Evolutionary conservation across 2,329 filamentous ascomycete genomes (phyloP).

Genomic region (Dactylonectria macrodidyma): DNA sequence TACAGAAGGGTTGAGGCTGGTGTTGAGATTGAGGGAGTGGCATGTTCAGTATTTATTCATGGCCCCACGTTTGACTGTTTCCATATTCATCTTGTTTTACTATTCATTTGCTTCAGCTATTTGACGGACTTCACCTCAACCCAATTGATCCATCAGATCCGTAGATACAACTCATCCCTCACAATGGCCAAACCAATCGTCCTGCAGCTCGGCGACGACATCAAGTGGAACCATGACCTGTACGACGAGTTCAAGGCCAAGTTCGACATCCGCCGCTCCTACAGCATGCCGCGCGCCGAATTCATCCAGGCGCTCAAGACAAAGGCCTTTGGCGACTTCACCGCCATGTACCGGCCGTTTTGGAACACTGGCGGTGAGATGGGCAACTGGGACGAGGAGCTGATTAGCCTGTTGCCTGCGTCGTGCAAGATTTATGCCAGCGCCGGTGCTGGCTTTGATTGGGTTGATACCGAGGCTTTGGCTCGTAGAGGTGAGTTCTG

Average conservation of each 20-base stretch:
- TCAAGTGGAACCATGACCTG: constrained; percentile 47
- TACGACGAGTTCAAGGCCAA: constrained; percentile 41
- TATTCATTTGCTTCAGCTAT: too few species aligned
- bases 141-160: neutral
- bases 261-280: constrained; percentile 45
- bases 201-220: constrained; percentile 48
- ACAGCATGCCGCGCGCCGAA: constrained; percentile 46
- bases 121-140: neutral
- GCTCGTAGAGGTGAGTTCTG: constrained; percentile 39
- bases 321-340: constrained; percentile 44
- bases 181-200: constrained; percentile 47
- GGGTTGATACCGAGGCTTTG: constrained; percentile 44
- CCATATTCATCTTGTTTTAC: too few species aligned
- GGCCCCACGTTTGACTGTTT: neutral
- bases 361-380: constrained; percentile 49
- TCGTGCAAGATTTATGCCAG: constrained; percentile 48
- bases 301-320: constrained; percentile 45
- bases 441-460: constrained; percentile 47
- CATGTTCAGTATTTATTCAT: constrained; percentile 11
- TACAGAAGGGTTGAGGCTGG: constrained; percentile 17
- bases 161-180: neutral
- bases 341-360: constrained; percentile 46
- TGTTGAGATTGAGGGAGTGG: constrained; percentile 9
- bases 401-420: constrained; percentile 38
- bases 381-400: constrained; percentile 48